Base-by-base conservation (phyloP, 2,329 filamentous ascomycete genomes). In the Exophiala calicioides region DNA sequence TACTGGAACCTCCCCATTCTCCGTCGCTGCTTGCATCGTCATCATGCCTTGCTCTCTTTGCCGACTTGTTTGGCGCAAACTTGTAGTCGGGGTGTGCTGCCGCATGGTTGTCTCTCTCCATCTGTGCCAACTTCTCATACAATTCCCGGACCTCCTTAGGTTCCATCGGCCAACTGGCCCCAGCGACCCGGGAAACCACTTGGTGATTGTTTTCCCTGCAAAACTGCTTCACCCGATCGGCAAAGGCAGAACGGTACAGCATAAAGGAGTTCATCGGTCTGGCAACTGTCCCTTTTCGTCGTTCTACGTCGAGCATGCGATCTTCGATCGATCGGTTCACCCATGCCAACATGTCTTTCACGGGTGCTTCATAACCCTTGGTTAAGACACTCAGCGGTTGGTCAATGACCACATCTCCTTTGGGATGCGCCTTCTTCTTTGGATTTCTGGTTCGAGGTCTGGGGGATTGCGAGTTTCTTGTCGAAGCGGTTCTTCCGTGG, bases 211-310 rank as follows among this genome's bases (percentile, higher is more conserved):
- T 91, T 60, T 93, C 83, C 10, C 81, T 74, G 59, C 86, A 88
- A 75, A 84, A 88, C 40, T 80, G 76, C 68, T 95, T 95, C 49
- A 88, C 88, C 23, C 90, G 78, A 52, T 93, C 87, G 50, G 94
- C 88, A 63, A 88, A 96, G 5, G 89, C 88, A 57, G 93, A 95
- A 31, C 93, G 85, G 67, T 98, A 98, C 39, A 98, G 75, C 86
- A 98, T 95, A 72, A 97, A 98, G 1, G 88, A 91, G 67, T 98
- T 98, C 85, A 96, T 95, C 2, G 93, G 90, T 21, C 93, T 79
- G 60, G 91, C 89, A 58, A 97, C 79, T 64, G 90, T 90, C 19
- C 87, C 87, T 60, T 84, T 88, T 47, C 82, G 79, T 59, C 80
- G 78, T 32, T 81, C 78, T 7, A 85, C 82, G 65, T 95, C 90